Conservation (phyloP, 2,329 filamentous ascomycete species). For the Botryotinia convoluta region DNA sequence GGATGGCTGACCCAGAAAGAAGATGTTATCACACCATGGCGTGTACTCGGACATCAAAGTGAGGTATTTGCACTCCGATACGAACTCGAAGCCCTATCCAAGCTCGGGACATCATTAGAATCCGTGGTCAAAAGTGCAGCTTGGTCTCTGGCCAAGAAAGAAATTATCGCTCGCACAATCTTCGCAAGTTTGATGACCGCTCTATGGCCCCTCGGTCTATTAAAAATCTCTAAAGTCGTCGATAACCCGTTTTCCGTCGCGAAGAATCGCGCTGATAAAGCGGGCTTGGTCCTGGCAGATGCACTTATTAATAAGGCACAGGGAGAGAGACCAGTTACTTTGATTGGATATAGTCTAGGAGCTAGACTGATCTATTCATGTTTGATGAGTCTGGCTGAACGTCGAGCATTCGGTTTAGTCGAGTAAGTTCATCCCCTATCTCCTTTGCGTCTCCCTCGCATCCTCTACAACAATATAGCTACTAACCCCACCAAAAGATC, state of each 20-base stretch:
- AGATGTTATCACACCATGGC: conserved; percentile 77
- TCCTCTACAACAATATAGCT: background rate
- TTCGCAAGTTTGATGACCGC: conserved; percentile 66
- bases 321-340: conserved; percentile 75
- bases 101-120: conserved; percentile 74
- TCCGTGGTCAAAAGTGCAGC: conserved; percentile 75
- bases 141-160: conserved; percentile 70
- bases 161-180: conserved; percentile 61
- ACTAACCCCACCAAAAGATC: conserved; percentile 32
- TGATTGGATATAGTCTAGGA: conserved; percentile 80
- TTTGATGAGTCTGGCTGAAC: conserved; percentile 70
- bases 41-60: conserved; percentile 65
- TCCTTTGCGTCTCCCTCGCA: background rate
- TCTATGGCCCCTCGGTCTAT: conserved; percentile 65
- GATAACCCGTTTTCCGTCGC: conserved; percentile 83
- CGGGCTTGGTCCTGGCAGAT: conserved; percentile 75
- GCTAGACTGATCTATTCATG: conserved; percentile 82
- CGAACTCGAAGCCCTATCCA: conserved; percentile 75
- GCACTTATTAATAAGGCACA: conserved; percentile 78
- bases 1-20: conserved; percentile 76
- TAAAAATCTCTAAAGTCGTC: conserved; percentile 65
- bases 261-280: conserved; percentile 74
- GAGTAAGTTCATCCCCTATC: conserved; percentile 51
- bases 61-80: conserved; percentile 83
- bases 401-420: conserved; percentile 77